Evolutionary conservation across 805 yeast genomes (phyloP).

Genomic region (Wickerhamomyces hampshirensis): DNA sequence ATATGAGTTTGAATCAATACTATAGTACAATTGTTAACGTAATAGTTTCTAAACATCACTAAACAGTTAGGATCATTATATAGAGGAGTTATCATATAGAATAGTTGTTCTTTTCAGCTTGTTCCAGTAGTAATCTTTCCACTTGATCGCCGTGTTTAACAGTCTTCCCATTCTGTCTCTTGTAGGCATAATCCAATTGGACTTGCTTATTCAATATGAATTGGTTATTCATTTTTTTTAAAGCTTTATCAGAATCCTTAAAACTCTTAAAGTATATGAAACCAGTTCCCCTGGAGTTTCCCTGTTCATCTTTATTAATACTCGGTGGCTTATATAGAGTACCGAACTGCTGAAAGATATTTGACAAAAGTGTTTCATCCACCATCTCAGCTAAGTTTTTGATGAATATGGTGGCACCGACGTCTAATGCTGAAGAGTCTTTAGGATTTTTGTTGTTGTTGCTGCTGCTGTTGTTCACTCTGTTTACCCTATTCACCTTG

Average conservation of each 20-base stretch:
- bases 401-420: constrained; percentile 66
- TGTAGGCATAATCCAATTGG: constrained; percentile 42
- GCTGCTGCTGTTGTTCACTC: constrained; percentile 8
- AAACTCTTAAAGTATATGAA: constrained; percentile 62
- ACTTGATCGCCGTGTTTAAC: not conserved
- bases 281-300: constrained; percentile 54
- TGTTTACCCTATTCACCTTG: constrained; percentile 47
- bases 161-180: constrained; percentile 19
- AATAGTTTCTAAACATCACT: constrained; percentile 4
- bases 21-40: constrained; percentile 5
- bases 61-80: not conserved
- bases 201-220: constrained; percentile 63
- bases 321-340: constrained; percentile 44
- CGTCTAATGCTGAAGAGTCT: constrained; percentile 28
- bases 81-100: not conserved
- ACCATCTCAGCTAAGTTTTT: constrained; percentile 65
- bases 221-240: constrained; percentile 62
- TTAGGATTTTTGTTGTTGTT: constrained; percentile 14
- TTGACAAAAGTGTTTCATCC: constrained; percentile 51
- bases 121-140: constrained; percentile 30
- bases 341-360: constrained; percentile 63
- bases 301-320: constrained; percentile 43
- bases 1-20: constrained; percentile 11
- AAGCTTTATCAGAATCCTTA: constrained; percentile 66
- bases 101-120: constrained; percentile 37